A percentile compares a stretch with the other conserved stretches of the same genome.
Conservation (phyloP, 345 rosid species). For the Euphorbia pulcherrima region DNA sequence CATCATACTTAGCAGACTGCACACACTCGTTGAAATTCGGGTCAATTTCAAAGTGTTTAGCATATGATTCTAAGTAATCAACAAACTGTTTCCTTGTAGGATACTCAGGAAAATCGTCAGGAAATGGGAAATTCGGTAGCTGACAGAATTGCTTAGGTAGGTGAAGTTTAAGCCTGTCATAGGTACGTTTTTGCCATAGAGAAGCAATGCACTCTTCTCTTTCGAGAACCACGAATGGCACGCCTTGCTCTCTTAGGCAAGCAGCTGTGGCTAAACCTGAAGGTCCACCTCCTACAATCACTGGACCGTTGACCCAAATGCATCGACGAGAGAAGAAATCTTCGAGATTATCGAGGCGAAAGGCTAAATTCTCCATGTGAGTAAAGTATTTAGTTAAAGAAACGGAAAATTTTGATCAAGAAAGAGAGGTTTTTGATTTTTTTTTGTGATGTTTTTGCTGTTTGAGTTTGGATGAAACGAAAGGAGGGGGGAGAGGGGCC, state of each 20-base stretch:
- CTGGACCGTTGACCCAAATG: slow-evolving; percentile 42
- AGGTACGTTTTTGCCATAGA: slow-evolving; percentile 47
- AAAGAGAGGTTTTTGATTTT: slow-evolving; percentile 2
- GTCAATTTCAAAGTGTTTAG: slow-evolving; percentile 42
- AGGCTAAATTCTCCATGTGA: slow-evolving; percentile 15
- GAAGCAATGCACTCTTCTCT: slow-evolving; percentile 46
- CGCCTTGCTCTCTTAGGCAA: slow-evolving; percentile 43
- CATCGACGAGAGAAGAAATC: slow-evolving; percentile 33
- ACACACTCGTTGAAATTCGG: slow-evolving; percentile 83
- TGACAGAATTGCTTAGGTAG: slow-evolving; percentile 52
- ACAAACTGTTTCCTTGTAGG: slow-evolving; percentile 42
- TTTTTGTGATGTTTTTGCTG: not conserved
- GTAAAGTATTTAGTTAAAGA: not conserved
- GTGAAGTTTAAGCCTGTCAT: slow-evolving; percentile 50
- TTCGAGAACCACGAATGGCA: slow-evolving; percentile 47
- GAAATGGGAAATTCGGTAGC: slow-evolving; percentile 48
- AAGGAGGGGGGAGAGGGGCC: slow-evolving; percentile 1
- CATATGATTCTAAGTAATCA: slow-evolving; percentile 44
- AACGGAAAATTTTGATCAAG: not conserved
- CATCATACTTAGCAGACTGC: slow-evolving; percentile 69
- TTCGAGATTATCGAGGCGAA: slow-evolving; percentile 12
- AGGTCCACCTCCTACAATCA: slow-evolving; percentile 44
- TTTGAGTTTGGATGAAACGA: slow-evolving; percentile 8
- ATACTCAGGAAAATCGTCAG: slow-evolving; percentile 37
- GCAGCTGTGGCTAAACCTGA: slow-evolving; percentile 43